Evolutionary conservation across 2,329 filamentous ascomycete species (phyloP), one percentile per base, ranked within the genome.

Genomic region (Neonectria faginata): DNA sequence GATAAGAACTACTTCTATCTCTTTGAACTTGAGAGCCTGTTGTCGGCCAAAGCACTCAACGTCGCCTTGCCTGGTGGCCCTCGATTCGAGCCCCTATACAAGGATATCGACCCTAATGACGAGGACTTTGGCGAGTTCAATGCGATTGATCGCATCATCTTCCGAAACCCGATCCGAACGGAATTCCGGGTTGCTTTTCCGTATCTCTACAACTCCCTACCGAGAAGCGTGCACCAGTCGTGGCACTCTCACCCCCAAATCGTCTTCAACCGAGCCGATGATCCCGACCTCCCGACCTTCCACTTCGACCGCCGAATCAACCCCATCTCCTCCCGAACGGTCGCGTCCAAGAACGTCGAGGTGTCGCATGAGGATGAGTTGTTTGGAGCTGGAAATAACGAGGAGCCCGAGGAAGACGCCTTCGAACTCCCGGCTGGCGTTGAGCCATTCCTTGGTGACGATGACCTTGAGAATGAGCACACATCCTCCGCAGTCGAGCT

Each of bases 81-180:
- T 66, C 90, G 96, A 31, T 99, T 99, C 69, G 96, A 99, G 80
- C 96, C 96, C 25, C 79, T 99, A 20, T 99, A 97, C 85, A 99
- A 99, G 81, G 96, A 99, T 74, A 94, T 99, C 66, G 94, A 99
- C 78, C 96, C 96, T 2, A 99, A 99, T 73, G 95, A 98, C 72
- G 96, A 99, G 79, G 96, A 99, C 76, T 99, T 99, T 80, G 96
- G 96, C 80, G 96, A 99, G 80, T 99, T 99, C 85, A 99, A 99
- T 76, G 96, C 96, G 36, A 99, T 99, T 73, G 96, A 99, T 76
- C 93, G 97, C 72, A 99, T 99, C 80, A 99, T 99, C 71, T 99
- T 99, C 86, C 92, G 96, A 69, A 91, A 92, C 51, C 94, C 95
- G 0, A 97, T 98, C 69, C 90, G 95, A 71, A 99, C 95, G 9